These are phyloP conservation scores for Endoconidiophora laricicola DNA, from an alignment of 2,329 filamentous ascomycete genomes.

Conservation along the genomic window DNA sequence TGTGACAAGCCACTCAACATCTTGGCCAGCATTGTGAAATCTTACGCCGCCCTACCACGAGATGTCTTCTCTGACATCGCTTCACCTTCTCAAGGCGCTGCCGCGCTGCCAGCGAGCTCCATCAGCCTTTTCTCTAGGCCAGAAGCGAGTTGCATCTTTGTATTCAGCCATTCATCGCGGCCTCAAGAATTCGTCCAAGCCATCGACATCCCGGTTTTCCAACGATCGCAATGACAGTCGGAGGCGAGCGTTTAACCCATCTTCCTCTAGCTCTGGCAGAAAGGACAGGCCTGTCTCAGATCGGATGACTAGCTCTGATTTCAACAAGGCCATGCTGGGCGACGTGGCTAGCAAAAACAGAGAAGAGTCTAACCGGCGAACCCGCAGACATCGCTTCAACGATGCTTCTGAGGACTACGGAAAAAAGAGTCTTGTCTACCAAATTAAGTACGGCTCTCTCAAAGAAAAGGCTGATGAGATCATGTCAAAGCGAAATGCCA, in stretches of 20 bases:
- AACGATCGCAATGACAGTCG: background rate
- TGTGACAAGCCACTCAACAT: no score
- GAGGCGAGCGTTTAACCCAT: background rate
- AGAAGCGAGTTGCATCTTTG: constrained; percentile 12
- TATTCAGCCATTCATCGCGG: constrained; percentile 56
- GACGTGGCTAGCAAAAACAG: constrained; percentile 16
- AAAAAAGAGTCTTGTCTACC: constrained; percentile 38
- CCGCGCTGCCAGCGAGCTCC: background rate
- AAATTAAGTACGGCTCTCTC: constrained; percentile 31
- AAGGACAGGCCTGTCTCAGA: background rate
- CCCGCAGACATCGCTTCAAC: constrained; percentile 35
- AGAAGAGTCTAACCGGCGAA: constrained; percentile 22
- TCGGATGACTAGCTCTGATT: constrained; percentile 9
- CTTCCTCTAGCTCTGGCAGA: no score
- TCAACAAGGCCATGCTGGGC: constrained; percentile 19
- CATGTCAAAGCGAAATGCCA: constrained; percentile 5
- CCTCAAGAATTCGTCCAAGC: constrained; percentile 20
- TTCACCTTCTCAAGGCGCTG: background rate
- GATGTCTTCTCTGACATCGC: constrained; percentile 2
- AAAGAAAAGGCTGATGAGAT: constrained; percentile 17
- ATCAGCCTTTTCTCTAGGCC: background rate
- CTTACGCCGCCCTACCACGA: background rate
- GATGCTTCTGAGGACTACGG: constrained; percentile 33
- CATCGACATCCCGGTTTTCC: background rate
- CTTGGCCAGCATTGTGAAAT: background rate